These are phyloP conservation scores for Pseudopyrenochaeta lycopersici DNA, from an alignment of 2,329 filamentous ascomycete species.

Conservation along the genomic window DNA sequence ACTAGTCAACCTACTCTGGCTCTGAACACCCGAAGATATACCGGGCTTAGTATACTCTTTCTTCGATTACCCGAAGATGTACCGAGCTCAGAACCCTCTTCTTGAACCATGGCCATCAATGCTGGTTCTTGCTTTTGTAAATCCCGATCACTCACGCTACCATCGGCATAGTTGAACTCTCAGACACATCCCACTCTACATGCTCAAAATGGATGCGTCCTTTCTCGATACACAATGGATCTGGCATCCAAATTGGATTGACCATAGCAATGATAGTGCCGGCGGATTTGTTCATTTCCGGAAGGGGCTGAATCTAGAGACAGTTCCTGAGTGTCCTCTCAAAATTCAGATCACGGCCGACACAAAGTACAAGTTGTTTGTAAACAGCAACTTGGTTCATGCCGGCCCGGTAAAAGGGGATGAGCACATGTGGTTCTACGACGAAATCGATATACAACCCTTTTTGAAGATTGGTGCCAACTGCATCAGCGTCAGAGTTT, in stretches of 20 bases:
- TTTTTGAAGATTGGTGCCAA: slow-evolving; percentile 35
- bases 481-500: slow-evolving; percentile 34
- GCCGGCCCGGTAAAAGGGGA: slow-evolving; percentile 51
- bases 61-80: too few species aligned
- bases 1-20: too few species aligned
- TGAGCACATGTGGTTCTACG: slow-evolving; percentile 47
- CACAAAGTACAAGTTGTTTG: slow-evolving; percentile 54
- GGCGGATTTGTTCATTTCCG: slow-evolving; percentile 6
- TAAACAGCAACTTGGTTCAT: slow-evolving; percentile 50
- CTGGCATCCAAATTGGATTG: background rate
- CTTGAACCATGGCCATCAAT: too few species aligned
- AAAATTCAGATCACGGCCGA: slow-evolving; percentile 51
- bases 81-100: too few species aligned
- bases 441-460: slow-evolving; percentile 39
- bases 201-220: too few species aligned
- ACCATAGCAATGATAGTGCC: background rate
- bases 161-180: too few species aligned
- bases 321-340: background rate
- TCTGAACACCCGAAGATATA: too few species aligned
- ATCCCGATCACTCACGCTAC: too few species aligned
- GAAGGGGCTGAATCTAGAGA: background rate
- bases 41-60: too few species aligned
- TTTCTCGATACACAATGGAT: background rate
- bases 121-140: too few species aligned
- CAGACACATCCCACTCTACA: too few species aligned